Evolutionary conservation across 768 basidiomycete species (phyloP), one percentile per base, ranked within the genome.

Genomic region (Hydnum rufescens): DNA sequence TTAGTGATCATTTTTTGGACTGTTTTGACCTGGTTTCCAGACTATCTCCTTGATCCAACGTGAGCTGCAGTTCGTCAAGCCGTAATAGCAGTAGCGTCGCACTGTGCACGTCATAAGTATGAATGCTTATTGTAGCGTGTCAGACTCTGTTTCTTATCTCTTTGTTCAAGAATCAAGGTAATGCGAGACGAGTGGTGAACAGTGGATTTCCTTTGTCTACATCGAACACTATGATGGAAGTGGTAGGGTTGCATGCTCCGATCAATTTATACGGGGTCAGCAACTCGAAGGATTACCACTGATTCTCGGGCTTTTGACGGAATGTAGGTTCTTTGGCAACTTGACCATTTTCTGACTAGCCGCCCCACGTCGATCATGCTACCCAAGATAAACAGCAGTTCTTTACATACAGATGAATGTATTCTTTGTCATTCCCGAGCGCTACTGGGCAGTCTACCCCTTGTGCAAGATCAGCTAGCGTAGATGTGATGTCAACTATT

Each of bases 1-100:
- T 39, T 39, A 13, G 13, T 13, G 36, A 39, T 22, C 22, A 39
- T n/a, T n/a, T n/a, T n/a, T n/a, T n/a, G n/a, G n/a, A 39, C 13
- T 39, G 22, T 39, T 39, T 22, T 39, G 22, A 39, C 36, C 36
- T 39, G 13, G 43, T 60, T 39, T 39, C 13, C 36, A 39, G 36
- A 13, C 22, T 39, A 13, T 39, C 22, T 39, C 13, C 36, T 13
- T 22, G 36, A 39, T 39, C 36, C 36, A 39, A 22, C 22, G 36
- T 13, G 36, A 39, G 36, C 36, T 13, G 36, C 36, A 13, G 22
- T 39, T 39, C 36, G 13, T 39, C 36, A 13, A 39, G 36, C 36
- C 22, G 36, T 39, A 13, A 39, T 39, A 39, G 36, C 36, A 13
- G 36, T 22, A 13, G 36, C 36, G 22, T 39, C 36, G 13, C 36